These are phyloP conservation scores for Arthrocladium fulminans DNA, from an alignment of 2,329 filamentous ascomycete species.

Conservation along the genomic window DNA sequence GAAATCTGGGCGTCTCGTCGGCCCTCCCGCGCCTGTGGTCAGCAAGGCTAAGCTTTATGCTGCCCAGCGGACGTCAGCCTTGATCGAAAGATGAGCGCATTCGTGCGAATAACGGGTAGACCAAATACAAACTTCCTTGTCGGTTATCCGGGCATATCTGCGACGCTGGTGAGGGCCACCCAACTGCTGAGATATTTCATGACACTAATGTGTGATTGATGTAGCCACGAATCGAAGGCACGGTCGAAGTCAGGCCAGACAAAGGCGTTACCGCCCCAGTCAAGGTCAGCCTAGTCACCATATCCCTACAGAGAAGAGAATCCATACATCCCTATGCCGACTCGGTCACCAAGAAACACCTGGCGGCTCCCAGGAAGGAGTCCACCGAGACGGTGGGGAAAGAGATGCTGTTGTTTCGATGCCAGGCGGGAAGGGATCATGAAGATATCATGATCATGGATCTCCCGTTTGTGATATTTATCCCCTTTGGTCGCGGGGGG, in stretches of 20 bases:
- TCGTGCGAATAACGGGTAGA: slow-evolving; percentile 92
- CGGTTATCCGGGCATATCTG: slow-evolving; percentile 95
- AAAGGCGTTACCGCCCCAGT: slow-evolving; percentile 82
- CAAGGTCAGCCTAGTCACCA: slow-evolving; percentile 82
- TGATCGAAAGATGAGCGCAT: slow-evolving; percentile 54
- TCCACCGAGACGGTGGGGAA: slow-evolving; percentile 89
- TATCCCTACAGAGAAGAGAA: slow-evolving; percentile 86
- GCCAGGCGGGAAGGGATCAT: slow-evolving; percentile 70
- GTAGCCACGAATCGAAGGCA: slow-evolving; percentile 92
- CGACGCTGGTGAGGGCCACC: slow-evolving; percentile 68
- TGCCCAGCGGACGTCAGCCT: slow-evolving; percentile 8
- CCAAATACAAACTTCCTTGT: slow-evolving; percentile 96
- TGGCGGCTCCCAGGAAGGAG: slow-evolving; percentile 83
- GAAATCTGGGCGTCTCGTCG: neutral
- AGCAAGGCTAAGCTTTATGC: slow-evolving; percentile 13
- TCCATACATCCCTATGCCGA: slow-evolving; percentile 95
- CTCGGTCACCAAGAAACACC: slow-evolving; percentile 82
- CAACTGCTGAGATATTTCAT: slow-evolving; percentile 1
- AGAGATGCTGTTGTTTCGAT: slow-evolving; percentile 85
- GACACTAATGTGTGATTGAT: slow-evolving; percentile 18
- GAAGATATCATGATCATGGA: slow-evolving; percentile 94
- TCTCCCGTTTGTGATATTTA: slow-evolving; percentile 92
- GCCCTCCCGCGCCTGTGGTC: slow-evolving; percentile 14
- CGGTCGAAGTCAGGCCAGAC: slow-evolving; percentile 87
- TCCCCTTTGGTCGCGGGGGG: slow-evolving; percentile 84